Conservation (phyloP, 768 basidiomycete species). For the Termitomyces sp. region DNA sequence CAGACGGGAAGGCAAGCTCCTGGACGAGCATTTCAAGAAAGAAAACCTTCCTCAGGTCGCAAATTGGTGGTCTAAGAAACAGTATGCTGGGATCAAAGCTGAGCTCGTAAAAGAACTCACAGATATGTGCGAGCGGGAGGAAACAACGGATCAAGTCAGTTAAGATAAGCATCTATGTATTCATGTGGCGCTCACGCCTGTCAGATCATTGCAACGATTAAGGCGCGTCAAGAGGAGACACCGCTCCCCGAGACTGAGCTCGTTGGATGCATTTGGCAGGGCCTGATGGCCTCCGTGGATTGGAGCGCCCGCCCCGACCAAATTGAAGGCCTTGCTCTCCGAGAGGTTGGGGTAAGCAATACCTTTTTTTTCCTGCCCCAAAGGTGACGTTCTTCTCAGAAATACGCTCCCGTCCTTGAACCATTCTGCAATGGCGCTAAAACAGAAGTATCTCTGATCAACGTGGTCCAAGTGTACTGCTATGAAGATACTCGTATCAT, state of each 20-base stretch:
- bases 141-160: slow-evolving; percentile 63
- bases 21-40: slow-evolving; percentile 86
- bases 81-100: slow-evolving; percentile 79
- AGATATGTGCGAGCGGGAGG: slow-evolving; percentile 66
- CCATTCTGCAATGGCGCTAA: slow-evolving; percentile 87
- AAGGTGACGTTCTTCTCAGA: slow-evolving; percentile 38
- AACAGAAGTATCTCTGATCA: slow-evolving; percentile 91
- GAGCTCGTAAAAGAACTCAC: slow-evolving; percentile 63
- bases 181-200: slow-evolving; percentile 2
- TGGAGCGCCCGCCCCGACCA: slow-evolving; percentile 90
- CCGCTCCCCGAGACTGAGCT: slow-evolving; percentile 86
- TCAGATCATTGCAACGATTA: slow-evolving; percentile 76
- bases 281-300: slow-evolving; percentile 82
- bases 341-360: slow-evolving; percentile 74
- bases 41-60: slow-evolving; percentile 74
- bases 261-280: slow-evolving; percentile 88
- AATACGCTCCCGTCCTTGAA: slow-evolving; percentile 80
- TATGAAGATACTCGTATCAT: slow-evolving; percentile 96
- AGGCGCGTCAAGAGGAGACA: slow-evolving; percentile 64
- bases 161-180: neutral
- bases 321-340: slow-evolving; percentile 82
- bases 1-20: slow-evolving; percentile 64
- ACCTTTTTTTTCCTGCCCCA: neutral
- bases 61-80: slow-evolving; percentile 94
- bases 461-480: slow-evolving; percentile 91